Conservation (phyloP, 2,329 filamentous ascomycete species). For the Coniochaeta sp. region DNA sequence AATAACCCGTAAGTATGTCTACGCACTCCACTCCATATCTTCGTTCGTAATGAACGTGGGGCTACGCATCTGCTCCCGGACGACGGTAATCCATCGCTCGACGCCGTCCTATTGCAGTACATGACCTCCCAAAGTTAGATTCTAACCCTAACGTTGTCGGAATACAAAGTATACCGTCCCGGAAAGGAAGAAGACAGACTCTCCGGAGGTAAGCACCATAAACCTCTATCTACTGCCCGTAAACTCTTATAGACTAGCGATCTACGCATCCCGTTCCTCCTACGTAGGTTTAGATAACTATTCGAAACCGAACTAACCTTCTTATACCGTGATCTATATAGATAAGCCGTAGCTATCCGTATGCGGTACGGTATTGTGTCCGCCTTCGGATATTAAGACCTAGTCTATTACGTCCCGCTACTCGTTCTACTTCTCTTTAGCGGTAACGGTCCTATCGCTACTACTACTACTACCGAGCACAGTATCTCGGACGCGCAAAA, state of each 20-base stretch:
- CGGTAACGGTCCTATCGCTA: slow-evolving; percentile 17
- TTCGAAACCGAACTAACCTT: slow-evolving; percentile 16
- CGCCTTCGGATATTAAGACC: slow-evolving; percentile 24
- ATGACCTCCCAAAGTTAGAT: slow-evolving; percentile 24
- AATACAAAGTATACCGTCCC: slow-evolving; percentile 27
- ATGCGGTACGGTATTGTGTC: slow-evolving; percentile 24
- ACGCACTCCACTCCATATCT: slow-evolving; percentile 11
- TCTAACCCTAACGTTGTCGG: slow-evolving; percentile 16
- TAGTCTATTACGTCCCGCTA: slow-evolving; percentile 24
- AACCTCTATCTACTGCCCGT: slow-evolving; percentile 22
- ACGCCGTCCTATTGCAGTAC: slow-evolving; percentile 24
- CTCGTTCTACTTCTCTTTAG: slow-evolving; percentile 20
- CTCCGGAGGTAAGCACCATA: slow-evolving; percentile 21
- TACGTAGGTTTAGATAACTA: slow-evolving; percentile 20
- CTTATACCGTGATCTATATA: slow-evolving; percentile 25
- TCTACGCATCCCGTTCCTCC: slow-evolving; percentile 18
- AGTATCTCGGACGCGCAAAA: slow-evolving; percentile 18
- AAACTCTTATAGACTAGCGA: slow-evolving; percentile 13
- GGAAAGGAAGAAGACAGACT: slow-evolving; percentile 24
- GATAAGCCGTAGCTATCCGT: slow-evolving; percentile 24
- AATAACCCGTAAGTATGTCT: slow-evolving; percentile 13
- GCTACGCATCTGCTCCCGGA: slow-evolving; percentile 18
- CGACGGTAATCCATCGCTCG: slow-evolving; percentile 20
- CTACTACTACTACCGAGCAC: slow-evolving; percentile 27
- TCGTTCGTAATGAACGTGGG: slow-evolving; percentile 22